Base-by-base conservation (phyloP, 1,284 basidiomycete species). In the Cryptococcus amylolentus region DNA sequence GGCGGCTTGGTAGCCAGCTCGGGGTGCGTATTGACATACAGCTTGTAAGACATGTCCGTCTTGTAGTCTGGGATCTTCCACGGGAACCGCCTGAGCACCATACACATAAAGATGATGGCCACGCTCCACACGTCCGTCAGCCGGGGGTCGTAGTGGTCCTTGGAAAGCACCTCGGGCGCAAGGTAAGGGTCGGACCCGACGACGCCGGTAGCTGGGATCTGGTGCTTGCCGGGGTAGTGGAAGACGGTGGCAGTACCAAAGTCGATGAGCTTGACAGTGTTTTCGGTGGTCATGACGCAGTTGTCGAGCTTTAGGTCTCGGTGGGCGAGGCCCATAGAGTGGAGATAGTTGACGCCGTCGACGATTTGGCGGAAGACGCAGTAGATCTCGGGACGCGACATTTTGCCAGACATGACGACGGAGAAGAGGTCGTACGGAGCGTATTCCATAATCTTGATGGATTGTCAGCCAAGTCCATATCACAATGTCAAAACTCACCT, bases 241-340 rank as follows among this genome's bases (percentile, higher is more conserved):
- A 99, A 99, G 55, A 99, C 95, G 57, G 94, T 95, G 14, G 96
- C 96, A 1, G 96, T 98, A 49, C 96, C 96, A 79, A 99, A 99
- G 78, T 99, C 96, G 79, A 99, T 99, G 63, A 99, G 84, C 79
- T 99, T 99, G 81, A 99, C 90, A 64, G 96, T 86, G 73, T 97
- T 94, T 71, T 87, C 83, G 3, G 82, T 81, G 28, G 91, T 97
- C 91, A 99, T 96, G 78, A 99, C 96, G 76, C 96, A 98, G 77
- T 99, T 99, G 81, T 99, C 96, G 63, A 99, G 87, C 79, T 99
- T 99, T 77, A 99, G 84, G 78, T 99, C 96, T 41, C 96, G 89
- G 73, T 99, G 96, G 2, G 96, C 96, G 37, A 98, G 86, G 41
- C 96, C 96, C 81, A 98, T 88, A 60, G 88, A 88, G 78, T 99